Conservation (phyloP, 1,284 basidiomycete species). For the Rhodotorula sp. region DNA sequence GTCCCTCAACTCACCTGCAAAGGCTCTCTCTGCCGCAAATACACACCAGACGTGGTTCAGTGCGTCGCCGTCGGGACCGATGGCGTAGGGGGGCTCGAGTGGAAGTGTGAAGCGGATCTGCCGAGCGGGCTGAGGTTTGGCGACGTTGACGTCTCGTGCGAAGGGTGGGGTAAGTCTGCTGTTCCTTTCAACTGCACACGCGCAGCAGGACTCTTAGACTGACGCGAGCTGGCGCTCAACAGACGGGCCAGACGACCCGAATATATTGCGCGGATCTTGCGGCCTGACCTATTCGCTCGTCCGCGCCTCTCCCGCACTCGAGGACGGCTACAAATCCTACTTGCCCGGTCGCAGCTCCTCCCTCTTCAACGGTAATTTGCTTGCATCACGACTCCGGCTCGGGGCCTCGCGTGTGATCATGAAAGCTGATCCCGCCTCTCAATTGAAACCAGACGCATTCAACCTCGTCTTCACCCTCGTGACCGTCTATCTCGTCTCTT, state of each 20-base stretch:
- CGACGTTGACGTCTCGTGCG: constrained; percentile 76
- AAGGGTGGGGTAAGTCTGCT: constrained; percentile 60
- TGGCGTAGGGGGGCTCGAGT: constrained; percentile 69
- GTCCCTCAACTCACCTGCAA: constrained; percentile 75
- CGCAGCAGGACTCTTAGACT: neutral
- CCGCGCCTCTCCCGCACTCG: constrained; percentile 54
- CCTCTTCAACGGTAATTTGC: constrained; percentile 24
- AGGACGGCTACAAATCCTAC: constrained; percentile 48
- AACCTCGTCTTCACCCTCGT: constrained; percentile 40
- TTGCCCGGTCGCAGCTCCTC: constrained; percentile 40
- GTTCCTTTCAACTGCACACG: neutral
- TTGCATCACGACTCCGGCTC: constrained; percentile 7
- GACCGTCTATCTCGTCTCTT: constrained; percentile 56
- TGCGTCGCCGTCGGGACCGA: constrained; percentile 74
- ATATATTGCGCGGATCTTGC: constrained; percentile 82
- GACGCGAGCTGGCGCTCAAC: neutral
- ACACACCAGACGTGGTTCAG: constrained; percentile 78
- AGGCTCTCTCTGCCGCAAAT: constrained; percentile 72
- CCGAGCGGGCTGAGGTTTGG: constrained; percentile 73
- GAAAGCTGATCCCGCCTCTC: too few species aligned
- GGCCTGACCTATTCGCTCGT: constrained; percentile 74
- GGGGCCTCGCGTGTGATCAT: too few species aligned
- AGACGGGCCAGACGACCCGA: constrained; percentile 66
- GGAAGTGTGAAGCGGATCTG: constrained; percentile 90
- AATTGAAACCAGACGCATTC: neutral